Evolutionary conservation across 2,329 filamentous ascomycete species (phyloP).

Genomic region (Cordyceps sp.): DNA sequence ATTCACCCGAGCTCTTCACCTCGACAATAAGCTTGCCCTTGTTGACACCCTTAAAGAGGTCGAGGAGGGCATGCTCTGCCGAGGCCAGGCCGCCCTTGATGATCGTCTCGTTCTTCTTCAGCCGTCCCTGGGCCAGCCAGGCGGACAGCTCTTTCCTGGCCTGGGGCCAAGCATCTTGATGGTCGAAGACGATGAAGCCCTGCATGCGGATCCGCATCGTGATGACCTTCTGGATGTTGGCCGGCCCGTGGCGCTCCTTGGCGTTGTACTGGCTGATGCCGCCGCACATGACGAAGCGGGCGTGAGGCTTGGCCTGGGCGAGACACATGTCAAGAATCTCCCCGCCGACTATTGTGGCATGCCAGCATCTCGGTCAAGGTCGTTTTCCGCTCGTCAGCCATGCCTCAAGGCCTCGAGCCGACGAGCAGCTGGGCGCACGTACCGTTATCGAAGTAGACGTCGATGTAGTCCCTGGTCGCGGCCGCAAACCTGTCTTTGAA

Average conservation of each 20-base stretch:
- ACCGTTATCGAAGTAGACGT: slow-evolving; percentile 58
- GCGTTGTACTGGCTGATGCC: slow-evolving; percentile 54
- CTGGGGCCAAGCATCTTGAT: slow-evolving; percentile 33
- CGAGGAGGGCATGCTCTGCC: slow-evolving; percentile 45
- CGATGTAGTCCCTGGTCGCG: slow-evolving; percentile 41
- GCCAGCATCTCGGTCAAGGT: not conserved
- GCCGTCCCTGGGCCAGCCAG: slow-evolving; percentile 56
- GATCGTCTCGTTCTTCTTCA: slow-evolving; percentile 56
- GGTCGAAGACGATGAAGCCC: slow-evolving; percentile 63
- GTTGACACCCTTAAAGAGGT: slow-evolving; percentile 53
- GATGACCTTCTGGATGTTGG: slow-evolving; percentile 34
- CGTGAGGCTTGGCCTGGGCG: slow-evolving; percentile 39
- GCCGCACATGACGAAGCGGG: slow-evolving; percentile 58
- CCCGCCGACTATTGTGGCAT: slow-evolving; percentile 36
- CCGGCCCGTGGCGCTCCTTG: slow-evolving; percentile 35
- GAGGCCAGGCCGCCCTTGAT: slow-evolving; percentile 49
- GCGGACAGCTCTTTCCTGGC: slow-evolving; percentile 44
- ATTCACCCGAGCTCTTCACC: slow-evolving; percentile 36
- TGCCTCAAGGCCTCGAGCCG: too few relatives aligned
- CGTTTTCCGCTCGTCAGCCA: too few relatives aligned
- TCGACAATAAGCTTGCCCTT: slow-evolving; percentile 49
- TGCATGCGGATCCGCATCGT: slow-evolving; percentile 44
- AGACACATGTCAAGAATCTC: slow-evolving; percentile 54
- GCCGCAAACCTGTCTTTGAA: slow-evolving; percentile 43
- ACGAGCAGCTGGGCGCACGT: slow-evolving; percentile 1